Evolutionary conservation across 2,329 filamentous ascomycete species (phyloP).

Genomic region (Raffaelea arxii): DNA sequence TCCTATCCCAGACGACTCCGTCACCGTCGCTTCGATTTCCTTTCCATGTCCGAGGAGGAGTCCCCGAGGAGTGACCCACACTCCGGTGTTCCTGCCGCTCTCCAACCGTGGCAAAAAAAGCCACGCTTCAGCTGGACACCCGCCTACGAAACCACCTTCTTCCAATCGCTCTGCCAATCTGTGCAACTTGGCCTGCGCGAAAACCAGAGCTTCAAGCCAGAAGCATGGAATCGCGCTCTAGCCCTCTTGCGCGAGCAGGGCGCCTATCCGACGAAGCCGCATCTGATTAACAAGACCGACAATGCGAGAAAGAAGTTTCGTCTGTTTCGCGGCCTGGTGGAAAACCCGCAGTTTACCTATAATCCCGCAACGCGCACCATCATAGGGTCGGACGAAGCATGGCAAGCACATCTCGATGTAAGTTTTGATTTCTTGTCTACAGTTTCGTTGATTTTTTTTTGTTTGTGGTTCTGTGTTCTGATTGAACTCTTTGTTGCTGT

Average conservation of each 20-base stretch:
- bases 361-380: conserved; percentile 40
- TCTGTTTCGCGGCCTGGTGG: conserved; percentile 48
- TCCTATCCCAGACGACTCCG: no score
- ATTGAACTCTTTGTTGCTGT: conserved; percentile 4
- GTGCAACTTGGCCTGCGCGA: conserved; percentile 42
- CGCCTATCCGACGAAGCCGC: conserved; percentile 49
- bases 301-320: conserved; percentile 54
- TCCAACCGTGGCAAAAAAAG: conserved; percentile 17
- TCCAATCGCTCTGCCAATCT: conserved; percentile 49
- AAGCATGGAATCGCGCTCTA: conserved; percentile 50
- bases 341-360: conserved; percentile 48
- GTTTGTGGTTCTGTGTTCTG: conserved; percentile 9
- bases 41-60: conserved; percentile 24
- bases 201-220: conserved; percentile 47
- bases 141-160: conserved; percentile 50
- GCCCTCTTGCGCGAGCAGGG: conserved; percentile 44
- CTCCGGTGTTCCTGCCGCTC: conserved; percentile 6
- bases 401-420: conserved; percentile 48
- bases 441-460: background rate
- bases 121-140: conserved; percentile 52
- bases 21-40: background rate
- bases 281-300: conserved; percentile 55
- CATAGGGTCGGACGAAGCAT: conserved; percentile 46
- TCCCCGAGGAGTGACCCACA: conserved; percentile 10
- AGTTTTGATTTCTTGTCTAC: no score